Percentiles rank a stretch among this genome's conserved stretches.
Conservation (phyloP, 495 filamentous ascomycete species). For the Trichoderma virens region DNA sequence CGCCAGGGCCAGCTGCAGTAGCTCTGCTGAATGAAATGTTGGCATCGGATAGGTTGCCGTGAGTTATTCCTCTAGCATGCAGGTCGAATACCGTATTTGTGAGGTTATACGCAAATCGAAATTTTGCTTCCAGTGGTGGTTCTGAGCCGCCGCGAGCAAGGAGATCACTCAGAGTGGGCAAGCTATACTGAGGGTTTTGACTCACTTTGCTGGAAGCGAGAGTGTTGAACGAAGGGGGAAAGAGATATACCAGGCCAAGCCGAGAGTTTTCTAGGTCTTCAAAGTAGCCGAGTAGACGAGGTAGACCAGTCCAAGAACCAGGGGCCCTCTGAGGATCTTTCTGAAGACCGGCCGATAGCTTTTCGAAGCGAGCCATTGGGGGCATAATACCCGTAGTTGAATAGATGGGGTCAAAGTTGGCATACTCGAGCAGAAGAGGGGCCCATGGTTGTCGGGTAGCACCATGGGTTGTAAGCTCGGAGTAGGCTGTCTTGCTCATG, state of each 20-base stretch:
- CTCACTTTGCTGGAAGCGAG: constrained; percentile 47
- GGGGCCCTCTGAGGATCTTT: constrained; percentile 45
- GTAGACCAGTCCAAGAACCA: constrained; percentile 54
- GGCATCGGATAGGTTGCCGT: constrained; percentile 71
- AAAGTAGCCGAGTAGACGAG: constrained; percentile 70
- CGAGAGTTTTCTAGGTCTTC: constrained; percentile 70
- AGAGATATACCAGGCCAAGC: constrained; percentile 75
- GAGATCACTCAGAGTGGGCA: constrained; percentile 41
- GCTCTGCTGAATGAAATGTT: constrained; percentile 73
- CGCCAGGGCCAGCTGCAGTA: constrained; percentile 28
- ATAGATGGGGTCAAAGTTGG: constrained; percentile 55
- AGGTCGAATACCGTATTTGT: constrained; percentile 67
- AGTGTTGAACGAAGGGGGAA: constrained; percentile 58
- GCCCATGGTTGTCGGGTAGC: constrained; percentile 25
- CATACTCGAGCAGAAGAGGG: constrained; percentile 62
- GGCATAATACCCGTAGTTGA: constrained; percentile 55
- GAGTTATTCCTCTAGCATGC: constrained; percentile 65
- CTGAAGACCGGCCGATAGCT: constrained; percentile 49
- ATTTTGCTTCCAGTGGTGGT: constrained; percentile 65
- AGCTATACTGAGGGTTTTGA: constrained; percentile 41
- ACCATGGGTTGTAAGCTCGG: constrained; percentile 29
- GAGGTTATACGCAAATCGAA: constrained; percentile 73
- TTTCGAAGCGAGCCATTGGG: constrained; percentile 56
- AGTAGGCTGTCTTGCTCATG: constrained; percentile 40
- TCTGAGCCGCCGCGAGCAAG: constrained; percentile 47